Evolutionary conservation across 2,329 filamentous ascomycete genomes (phyloP), one percentile per base, ranked within the genome.

Genomic region (Fusarium brachygibbosum): DNA sequence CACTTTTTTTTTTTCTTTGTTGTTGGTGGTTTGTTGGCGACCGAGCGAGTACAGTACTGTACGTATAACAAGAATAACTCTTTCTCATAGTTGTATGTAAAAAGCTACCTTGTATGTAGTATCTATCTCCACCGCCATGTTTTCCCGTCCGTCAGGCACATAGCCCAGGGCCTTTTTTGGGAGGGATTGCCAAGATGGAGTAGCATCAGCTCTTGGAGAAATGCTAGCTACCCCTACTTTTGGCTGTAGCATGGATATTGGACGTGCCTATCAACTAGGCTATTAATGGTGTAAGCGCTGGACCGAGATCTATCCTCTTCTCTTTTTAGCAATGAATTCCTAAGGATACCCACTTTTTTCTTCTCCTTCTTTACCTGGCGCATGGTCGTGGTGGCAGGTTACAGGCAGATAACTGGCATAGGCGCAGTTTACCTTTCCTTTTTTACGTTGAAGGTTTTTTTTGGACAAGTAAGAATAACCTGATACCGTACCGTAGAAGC

Each of bases 41-140:
- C 40, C 21, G 16, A 25, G 10, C 17, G 9, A 42, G 40, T 42
- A 42, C 40, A 9, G 19, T 41, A 23, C 19, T 11, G 28, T 19
- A 19, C n/a, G n/a, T 45, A 28, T 11, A 31, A 7, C 28, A 31
- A 21, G 42, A 45, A 45, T 45, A n/a, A 9, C 16, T 5, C 8
- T 14, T n/a, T 11, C 19, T 23, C 19, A 11, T 25, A 21, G 21
- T 25, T 45, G 12, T 16, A 19, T 45, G 12, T 16, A 19, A 31
- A 28, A 45, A 31, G 25, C 17, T 44, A 17, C 41, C 25, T 44
- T 28, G 28, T 29, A n/a, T 28, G 41, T 42, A 23, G n/a, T 31
- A 23, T 29, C 37, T 37, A 59, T 52, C 40, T 65, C 62, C 60
- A 65, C 62, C 59, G 58, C 58, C 60, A 41, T 58, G 45, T 46